Evolutionary conservation across 768 basidiomycete species (phyloP), one percentile per base, ranked within the genome.

Genomic region (Baorangia bicolor): DNA sequence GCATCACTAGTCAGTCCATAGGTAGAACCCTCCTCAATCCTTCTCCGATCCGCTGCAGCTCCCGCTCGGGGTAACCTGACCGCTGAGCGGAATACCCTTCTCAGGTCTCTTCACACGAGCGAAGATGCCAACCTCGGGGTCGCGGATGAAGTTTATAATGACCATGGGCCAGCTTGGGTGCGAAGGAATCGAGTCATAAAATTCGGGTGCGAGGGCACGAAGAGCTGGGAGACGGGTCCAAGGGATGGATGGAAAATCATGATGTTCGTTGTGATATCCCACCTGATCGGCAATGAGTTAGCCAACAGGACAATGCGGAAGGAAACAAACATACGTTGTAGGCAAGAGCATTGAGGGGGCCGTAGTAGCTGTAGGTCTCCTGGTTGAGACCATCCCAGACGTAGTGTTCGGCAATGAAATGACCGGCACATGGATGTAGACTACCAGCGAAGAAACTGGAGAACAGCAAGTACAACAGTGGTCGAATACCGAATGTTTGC

Each of bases 211-310:
- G 28, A 97, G 79, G 2, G 80, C 79, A 30, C 87, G 85, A 21
- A 99, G 83, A 6, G 83, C 82, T 2, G 94, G 92, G 0, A 98
- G 81, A 23, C 90, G 85, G 18, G 95, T 98, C 97, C 97, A 99
- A 1, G 97, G 82, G 1, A 99, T 74, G 13, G 94, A 94, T 9
- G 97, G 95, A 74, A 99, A 98, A 74, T 99, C 97, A 74, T 99
- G 97, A 73, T 99, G 97, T 66, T 98, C 97, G 72, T 99, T 98
- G 71, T 99, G 97, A 69, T 98, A 98, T 37, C 97, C 97, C 62
- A 98, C 92, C 92, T 94, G 60, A 20, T 52, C 14, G 41, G 9
- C 10, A 23, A 25, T 14, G 21, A 38, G 25, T 64, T 18, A 52
- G 46, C 8, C 30, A 38, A 49, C 28, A 6, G 37, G 28, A 53